Conservation (phyloP, 805 yeast genomes). For the Pichia phayaonensis region DNA sequence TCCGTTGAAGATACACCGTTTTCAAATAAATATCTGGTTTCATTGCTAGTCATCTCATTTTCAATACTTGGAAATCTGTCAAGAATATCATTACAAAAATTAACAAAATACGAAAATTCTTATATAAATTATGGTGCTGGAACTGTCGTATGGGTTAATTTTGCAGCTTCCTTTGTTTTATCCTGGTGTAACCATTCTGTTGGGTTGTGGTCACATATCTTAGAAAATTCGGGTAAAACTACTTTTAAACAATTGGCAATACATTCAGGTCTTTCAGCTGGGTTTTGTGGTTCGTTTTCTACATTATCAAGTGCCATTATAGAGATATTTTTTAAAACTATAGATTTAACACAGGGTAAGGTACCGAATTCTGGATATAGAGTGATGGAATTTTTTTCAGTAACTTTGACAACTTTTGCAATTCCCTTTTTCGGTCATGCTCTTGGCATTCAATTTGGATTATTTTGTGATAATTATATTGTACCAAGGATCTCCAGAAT, state of each 20-base stretch:
- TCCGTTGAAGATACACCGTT: conserved; percentile 16
- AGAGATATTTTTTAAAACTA: conserved; percentile 44
- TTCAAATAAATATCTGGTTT: conserved; percentile 9
- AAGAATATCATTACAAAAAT: conserved; percentile 10
- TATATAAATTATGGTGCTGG: conserved; percentile 15
- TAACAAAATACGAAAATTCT: conserved; percentile 12
- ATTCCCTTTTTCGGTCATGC: conserved; percentile 53
- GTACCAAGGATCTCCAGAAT: conserved; percentile 3
- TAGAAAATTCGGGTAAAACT: conserved; percentile 7
- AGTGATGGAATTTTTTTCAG: conserved; percentile 65
- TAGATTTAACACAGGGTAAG: conserved; percentile 29
- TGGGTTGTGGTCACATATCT: conserved; percentile 11
- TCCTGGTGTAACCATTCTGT: conserved; percentile 31
- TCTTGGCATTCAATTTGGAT: conserved; percentile 46
- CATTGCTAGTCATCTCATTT: conserved; percentile 7
- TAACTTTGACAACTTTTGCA: conserved; percentile 49
- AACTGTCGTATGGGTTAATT: conserved; percentile 67
- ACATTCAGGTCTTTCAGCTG: conserved; percentile 60
- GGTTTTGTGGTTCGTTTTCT: conserved; percentile 77
- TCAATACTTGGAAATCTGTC: conserved; percentile 14
- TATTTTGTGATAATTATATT: conserved; percentile 8
- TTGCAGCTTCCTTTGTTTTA: conserved; percentile 65
- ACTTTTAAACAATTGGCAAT: conserved; percentile 39
- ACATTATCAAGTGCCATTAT: conserved; percentile 64
- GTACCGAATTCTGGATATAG: conserved; percentile 70